Base-by-base conservation (phyloP, 2,329 filamentous ascomycete species). In the Penicillium corylophilum region DNA sequence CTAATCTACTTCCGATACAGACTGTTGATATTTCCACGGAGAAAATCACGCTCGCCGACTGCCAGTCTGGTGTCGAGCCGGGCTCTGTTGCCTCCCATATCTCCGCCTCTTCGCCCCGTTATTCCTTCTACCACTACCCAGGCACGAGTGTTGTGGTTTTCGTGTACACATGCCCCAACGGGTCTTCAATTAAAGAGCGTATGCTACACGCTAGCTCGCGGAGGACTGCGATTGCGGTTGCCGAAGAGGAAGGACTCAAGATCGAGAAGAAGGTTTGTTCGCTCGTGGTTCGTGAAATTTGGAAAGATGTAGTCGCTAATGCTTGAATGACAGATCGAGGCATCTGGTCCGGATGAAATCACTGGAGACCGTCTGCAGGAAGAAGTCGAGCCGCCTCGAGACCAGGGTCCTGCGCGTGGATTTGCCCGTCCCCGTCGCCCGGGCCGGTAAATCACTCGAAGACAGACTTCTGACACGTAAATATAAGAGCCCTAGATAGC, bases 381-480 rank as follows among this genome's bases (percentile, higher is more conserved):
- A 45, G 80, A 84, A 64, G 80, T 83, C 48, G 69, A 74, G 43
- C 74, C 77, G 48, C 72, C 75, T 52, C 73, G 77, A 60, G 74
- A 81, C 57, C 70, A 73, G 50, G 74, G 69, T 31, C 59, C 67
- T 48, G 79, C 77, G 56, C 75, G 76, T 55, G 81, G 78, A 13
- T 87, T 87, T 69, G 80, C 82, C 22, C 81, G 82, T 69, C 84
- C 84, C 12, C 85, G 83, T 75, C 78, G 83, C 62, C 84, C 84
- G 1, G 84, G 84, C 28, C 71, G 73, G 68, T 75, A 66, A 62
- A 66, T 53, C 45, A 44, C 46, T 41, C 31, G 45, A 49, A 44
- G 41, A 50, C 38, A 50, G 43, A 28, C 40, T 15, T 45, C 40
- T 43, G 10, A 40, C 35, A 41, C 23, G 28, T 39, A 50, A 47